Base-by-base conservation (phyloP, 2,329 filamentous ascomycete genomes). In the Cytospora schulzeri region DNA sequence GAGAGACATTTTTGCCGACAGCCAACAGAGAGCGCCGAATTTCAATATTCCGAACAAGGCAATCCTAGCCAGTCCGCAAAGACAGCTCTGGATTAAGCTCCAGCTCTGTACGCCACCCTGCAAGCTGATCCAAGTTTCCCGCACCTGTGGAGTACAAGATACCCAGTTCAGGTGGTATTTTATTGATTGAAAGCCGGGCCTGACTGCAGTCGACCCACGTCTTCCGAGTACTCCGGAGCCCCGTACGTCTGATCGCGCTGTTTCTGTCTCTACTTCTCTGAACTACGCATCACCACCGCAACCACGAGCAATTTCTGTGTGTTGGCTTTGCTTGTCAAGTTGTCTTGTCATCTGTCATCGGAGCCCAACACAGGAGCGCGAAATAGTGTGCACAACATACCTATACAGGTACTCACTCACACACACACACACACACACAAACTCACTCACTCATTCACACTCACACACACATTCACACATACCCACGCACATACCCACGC, bases 281-380 rank as follows among this genome's bases (percentile, higher is more conserved):
- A 48, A 48, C 45, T 24, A n/a, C 45, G 45, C 45, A 24, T 24
- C 24, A 48, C n/a, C 45, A 48, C n/a, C 45, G 45, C 45, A 48
- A 24, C n/a, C n/a, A 22, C 45, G 22, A 48, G 45, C 45, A 48
- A 48, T 48, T 48, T 24, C 45, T n/a, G 45, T 24, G 38, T 24
- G 59, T 38, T 62, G 59, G 51, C n/a, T 8, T n/a, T 61, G 51
- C 51, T 55, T 61, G 59, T 50, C 59, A 62, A 24, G 45, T 14
- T 22, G 45, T 48, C 45, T 8, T 48, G 17, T 24, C 33, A 35
- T 60, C 58, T 50, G 52, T 35, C 58, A 61, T 54, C 60, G 41
- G 55, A 31, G 52, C 60, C 28, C 6, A 31, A 56, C 53, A 22
- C 38, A 62, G 38, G n/a, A 51, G 29, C 38, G 28, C 38, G 50